phyloP scores from a whole-genome alignment of 352 stramenopile genomes.

The Phytophthora cactorum region DNA sequence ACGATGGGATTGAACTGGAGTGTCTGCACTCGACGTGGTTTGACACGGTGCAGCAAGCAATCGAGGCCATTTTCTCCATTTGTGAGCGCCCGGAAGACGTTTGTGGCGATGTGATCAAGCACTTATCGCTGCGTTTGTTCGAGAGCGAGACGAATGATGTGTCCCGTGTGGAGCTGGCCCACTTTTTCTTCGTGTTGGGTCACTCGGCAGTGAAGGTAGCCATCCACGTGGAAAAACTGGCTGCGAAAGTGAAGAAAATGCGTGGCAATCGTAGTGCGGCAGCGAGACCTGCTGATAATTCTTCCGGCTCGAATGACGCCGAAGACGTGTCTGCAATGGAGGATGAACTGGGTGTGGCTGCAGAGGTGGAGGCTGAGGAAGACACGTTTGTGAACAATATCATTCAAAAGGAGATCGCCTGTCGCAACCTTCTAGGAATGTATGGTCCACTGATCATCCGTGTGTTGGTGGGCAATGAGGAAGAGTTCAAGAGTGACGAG shows the following conservation, averaged over 20 bases:
- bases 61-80: slow-evolving; percentile 93
- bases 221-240: slow-evolving; percentile 94
- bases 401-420: slow-evolving; percentile 93
- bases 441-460: slow-evolving; percentile 93
- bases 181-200: slow-evolving; percentile 96
- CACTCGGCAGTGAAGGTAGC: slow-evolving; percentile 95
- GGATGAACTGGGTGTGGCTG: slow-evolving; percentile 92
- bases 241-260: slow-evolving; percentile 83
- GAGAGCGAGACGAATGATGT: slow-evolving; percentile 71
- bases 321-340: slow-evolving; percentile 91
- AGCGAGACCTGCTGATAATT: slow-evolving; percentile 25
- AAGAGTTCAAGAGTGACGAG: slow-evolving; percentile 68
- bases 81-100: slow-evolving; percentile 90
- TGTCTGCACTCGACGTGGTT: slow-evolving; percentile 89
- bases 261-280: slow-evolving; percentile 69
- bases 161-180: slow-evolving; percentile 77
- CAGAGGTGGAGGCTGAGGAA: slow-evolving; percentile 89
- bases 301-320: slow-evolving; percentile 35
- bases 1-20: slow-evolving; percentile 53
- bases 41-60: slow-evolving; percentile 90
- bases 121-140: slow-evolving; percentile 68
- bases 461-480: slow-evolving; percentile 70
- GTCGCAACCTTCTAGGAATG: slow-evolving; percentile 90
- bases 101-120: slow-evolving; percentile 73
- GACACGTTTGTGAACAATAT: slow-evolving; percentile 94